Evolutionary conservation across 768 basidiomycete species (phyloP).

Genomic region (Paxillus ammoniavirescens): DNA sequence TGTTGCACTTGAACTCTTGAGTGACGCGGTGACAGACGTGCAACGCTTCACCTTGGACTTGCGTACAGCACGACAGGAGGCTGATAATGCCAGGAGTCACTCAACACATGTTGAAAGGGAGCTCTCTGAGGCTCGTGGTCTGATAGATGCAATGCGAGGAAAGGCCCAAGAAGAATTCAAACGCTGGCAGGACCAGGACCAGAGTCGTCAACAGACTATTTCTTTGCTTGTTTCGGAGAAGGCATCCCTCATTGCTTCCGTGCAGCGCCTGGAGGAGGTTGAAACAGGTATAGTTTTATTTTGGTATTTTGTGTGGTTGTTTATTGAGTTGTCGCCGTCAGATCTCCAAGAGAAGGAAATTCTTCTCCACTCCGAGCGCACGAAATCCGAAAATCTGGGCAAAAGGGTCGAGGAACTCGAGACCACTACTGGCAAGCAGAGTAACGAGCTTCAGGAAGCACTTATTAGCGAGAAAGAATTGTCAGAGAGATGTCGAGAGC

Average conservation of each 20-base stretch:
- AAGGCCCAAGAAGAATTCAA: slow-evolving; percentile 10
- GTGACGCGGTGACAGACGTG: slow-evolving; percentile 17
- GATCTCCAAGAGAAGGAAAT: slow-evolving; percentile 44
- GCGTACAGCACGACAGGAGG: slow-evolving; percentile 11
- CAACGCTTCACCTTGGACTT: slow-evolving; percentile 19
- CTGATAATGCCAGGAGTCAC: slow-evolving; percentile 8
- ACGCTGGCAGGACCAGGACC: slow-evolving; percentile 33
- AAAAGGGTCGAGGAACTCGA: slow-evolving; percentile 44
- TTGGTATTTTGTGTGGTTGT: neutral
- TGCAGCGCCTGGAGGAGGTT: slow-evolving; percentile 57
- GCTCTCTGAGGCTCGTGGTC: slow-evolving; percentile 15
- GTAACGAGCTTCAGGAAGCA: slow-evolving; percentile 39
- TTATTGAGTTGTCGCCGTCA: slow-evolving; percentile 20
- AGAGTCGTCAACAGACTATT: slow-evolving; percentile 72
- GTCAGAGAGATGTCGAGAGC: slow-evolving; percentile 26
- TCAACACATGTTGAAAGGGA: slow-evolving; percentile 19
- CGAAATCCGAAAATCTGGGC: slow-evolving; percentile 38
- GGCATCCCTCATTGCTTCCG: slow-evolving; percentile 52
- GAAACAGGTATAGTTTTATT: slow-evolving; percentile 53
- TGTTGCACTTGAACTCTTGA: slow-evolving; percentile 31
- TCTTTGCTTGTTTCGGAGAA: slow-evolving; percentile 76
- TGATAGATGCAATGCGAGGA: slow-evolving; percentile 17
- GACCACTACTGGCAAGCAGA: slow-evolving; percentile 35
- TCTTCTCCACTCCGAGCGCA: slow-evolving; percentile 42
- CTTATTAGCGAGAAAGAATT: slow-evolving; percentile 53